Base-by-base conservation (phyloP, 257 asterid genomes). In the Phtheirospermum japonicum region DNA sequence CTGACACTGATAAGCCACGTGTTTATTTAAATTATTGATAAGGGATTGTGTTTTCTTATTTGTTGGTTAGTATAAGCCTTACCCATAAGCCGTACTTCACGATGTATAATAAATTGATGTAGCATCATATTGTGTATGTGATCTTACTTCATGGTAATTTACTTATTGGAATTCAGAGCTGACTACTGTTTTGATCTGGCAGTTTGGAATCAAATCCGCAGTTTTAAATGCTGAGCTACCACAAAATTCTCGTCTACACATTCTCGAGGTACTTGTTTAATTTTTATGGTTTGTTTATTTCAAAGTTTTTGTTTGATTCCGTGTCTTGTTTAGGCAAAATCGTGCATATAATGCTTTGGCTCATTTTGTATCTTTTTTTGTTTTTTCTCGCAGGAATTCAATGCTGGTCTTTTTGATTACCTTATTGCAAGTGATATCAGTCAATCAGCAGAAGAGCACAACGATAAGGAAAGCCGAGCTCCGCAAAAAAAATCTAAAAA, bases 151-250 rank as follows among this genome's bases (percentile, higher is more conserved):
- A 45, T 69, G 30, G 57, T 50, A 23, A 17, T 42, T 20, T 32
- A 55, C 20, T 23, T 31, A 10, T 57, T 65, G 63, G 34, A 59
- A 59, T 66, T 50, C 59, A 34, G 30, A 43, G 56, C 69, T 73
- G 50, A 73, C 61, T 40, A 12, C 48, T 37, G 58, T 60, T 74
- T 37, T 74, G 37, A 66, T 43, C 17, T 62, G 70, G 75, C 93
- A 93, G 99, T 89, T 93, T 80, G 97, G 96, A 43, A 75, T 93
- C 53, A 93, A 93, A 77, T 85, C 87, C 75, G 89, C 95, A 16
- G 94, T 93, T 64, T 76, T 93, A 67, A 93, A 93, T 82, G 95
- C 99, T 18, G 97, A 93, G 77, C 81, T 93, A 64, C 99, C 99
- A 12, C 95, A 89, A 66, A 93, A 90, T 80, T 93, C 99, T 71